Base-by-base conservation (phyloP, 495 filamentous ascomycete genomes). In the Aspergillus haitiensis region DNA sequence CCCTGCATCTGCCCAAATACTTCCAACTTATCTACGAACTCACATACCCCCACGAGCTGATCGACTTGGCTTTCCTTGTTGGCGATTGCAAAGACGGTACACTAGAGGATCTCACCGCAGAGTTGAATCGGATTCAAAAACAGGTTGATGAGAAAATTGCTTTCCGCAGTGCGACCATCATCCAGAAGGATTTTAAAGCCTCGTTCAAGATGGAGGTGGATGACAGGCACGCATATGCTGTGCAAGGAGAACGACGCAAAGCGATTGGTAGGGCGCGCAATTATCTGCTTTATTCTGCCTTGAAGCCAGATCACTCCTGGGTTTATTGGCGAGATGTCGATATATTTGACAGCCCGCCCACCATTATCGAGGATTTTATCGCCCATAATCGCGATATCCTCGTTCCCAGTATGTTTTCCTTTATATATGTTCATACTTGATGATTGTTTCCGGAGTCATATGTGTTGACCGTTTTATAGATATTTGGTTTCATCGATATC, bases 241-340 rank as follows among this genome's bases (percentile, higher is more conserved):
- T 91, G 40, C 94, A 98, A 71, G 94, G 86, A 6, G 93, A 92
- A 21, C 86, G 94, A 58, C 84, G 94, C 61, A 98, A 93, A 75
- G 85, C 90, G 39, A 92, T 98, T 81, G 94, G 87, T 51, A 82
- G 82, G 58, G 95, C 95, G 13, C 83, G 94, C 55, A 98, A 98
- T 71, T 98, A 96, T 71, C 81, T 98, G 21, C 85, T 98, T 10
- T 84, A 85, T 50, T 82, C 91, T 0, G 87, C 94, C 27, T 71
- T 98, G 63, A 95, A 93, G 78, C 82, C 92, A 3, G 90, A 97
- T 56, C 94, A 98, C 71, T 93, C 90, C 7, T 98, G 94, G 94
- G 95, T 98, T 27, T 98, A 97, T 73, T 98, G 94, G 94, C 86
- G 95, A 56, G 94, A 98, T 70, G 92, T 96, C 33, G 94, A 98